Conservation (phyloP, 1,284 basidiomycete species). For the Apiotrichum domesticum region DNA sequence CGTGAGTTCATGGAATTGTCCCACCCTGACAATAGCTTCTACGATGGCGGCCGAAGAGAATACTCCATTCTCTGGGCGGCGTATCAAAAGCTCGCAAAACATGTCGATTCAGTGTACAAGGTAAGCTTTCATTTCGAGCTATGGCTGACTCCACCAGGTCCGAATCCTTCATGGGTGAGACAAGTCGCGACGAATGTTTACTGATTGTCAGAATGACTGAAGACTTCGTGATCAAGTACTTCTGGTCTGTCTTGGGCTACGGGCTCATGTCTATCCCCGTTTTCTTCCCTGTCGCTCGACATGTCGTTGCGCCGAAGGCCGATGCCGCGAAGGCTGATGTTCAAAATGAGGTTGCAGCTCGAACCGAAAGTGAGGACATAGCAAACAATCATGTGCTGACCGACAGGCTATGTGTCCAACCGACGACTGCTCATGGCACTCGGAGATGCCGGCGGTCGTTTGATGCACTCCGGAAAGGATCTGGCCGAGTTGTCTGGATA, state of each 20-base stretch:
- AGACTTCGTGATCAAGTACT: conserved; percentile 89
- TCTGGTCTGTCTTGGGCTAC: conserved; percentile 88
- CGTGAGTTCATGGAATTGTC: conserved; percentile 54
- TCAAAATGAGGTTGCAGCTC: conserved; percentile 49
- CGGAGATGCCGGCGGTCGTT: conserved; percentile 86
- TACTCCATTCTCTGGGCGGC: conserved; percentile 73
- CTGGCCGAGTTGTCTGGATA: conserved; percentile 88
- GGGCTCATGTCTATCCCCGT: conserved; percentile 81
- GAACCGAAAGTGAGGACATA: conserved; percentile 58
- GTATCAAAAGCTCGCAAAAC: conserved; percentile 74
- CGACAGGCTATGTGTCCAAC: conserved; percentile 86
- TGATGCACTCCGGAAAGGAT: conserved; percentile 59
- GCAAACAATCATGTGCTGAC: conserved; percentile 1
- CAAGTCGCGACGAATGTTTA: conserved; percentile 53
- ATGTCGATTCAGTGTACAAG: conserved; percentile 90
- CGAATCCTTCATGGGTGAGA: conserved; percentile 37
- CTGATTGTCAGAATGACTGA: conserved; percentile 75
- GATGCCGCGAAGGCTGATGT: not conserved
- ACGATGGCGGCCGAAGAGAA: conserved; percentile 81
- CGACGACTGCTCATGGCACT: conserved; percentile 85
- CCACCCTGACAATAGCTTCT: conserved; percentile 59
- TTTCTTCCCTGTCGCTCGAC: conserved; percentile 51
- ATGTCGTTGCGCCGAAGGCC: not conserved
- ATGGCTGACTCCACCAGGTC: conserved; percentile 10
- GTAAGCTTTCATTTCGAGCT: conserved; percentile 41